A percentile compares a stretch with the other conserved stretches of the same genome.
Conservation (phyloP, 306 rosid genomes). For the Echinosophora koreensis region DNA sequence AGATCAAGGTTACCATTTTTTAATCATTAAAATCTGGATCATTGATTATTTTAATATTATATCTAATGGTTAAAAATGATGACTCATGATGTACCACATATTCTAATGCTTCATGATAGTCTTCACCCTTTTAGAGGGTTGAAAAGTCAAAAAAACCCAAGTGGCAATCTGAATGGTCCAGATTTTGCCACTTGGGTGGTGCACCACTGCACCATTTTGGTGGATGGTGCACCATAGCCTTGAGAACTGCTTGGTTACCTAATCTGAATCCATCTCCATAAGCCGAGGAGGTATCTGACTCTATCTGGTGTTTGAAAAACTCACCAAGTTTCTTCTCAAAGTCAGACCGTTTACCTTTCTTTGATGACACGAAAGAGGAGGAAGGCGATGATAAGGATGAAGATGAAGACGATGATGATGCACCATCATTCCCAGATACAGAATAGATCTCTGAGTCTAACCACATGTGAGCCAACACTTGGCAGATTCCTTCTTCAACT, state of each 20-base stretch:
- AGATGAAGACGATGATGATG: slow-evolving; percentile 63
- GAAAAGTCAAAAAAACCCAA: no score
- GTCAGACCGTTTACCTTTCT: slow-evolving; percentile 85
- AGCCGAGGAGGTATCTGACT: slow-evolving; percentile 89
- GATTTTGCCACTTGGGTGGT: no score
- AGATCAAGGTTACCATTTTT: no score
- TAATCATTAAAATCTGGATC: no score
- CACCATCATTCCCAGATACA: slow-evolving; percentile 52
- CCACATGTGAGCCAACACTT: slow-evolving; percentile 98
- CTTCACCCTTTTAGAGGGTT: no score
- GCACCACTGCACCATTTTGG: no score
- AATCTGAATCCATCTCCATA: slow-evolving; percentile 91
- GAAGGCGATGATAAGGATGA: slow-evolving; percentile 54
- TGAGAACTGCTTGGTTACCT: slow-evolving; percentile 75
- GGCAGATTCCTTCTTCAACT: slow-evolving; percentile 99
- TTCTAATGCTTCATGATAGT: no score
- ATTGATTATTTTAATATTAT: no score
- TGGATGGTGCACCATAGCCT: no score
- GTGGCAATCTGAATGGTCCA: no score
- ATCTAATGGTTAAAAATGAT: no score
- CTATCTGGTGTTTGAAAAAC: slow-evolving; percentile 91
- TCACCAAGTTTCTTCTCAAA: slow-evolving; percentile 93
- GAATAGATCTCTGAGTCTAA: slow-evolving; percentile 85
- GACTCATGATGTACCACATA: no score
- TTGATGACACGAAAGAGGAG: slow-evolving; percentile 61